phyloP scores from a whole-genome alignment of 2,329 filamentous ascomycete genomes.

The Nectriaceae sp. region DNA sequence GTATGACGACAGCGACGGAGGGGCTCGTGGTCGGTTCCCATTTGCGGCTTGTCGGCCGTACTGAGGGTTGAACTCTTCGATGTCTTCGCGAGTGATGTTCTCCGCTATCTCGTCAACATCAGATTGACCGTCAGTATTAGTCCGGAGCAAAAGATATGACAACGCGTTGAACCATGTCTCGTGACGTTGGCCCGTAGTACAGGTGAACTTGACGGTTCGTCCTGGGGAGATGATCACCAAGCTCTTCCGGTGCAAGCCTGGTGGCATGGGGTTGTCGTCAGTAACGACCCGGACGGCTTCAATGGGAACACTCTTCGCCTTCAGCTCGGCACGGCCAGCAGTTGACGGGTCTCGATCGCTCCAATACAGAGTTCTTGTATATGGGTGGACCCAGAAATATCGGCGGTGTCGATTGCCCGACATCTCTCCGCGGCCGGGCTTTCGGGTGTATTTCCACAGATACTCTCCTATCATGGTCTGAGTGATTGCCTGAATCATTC shows the following conservation, averaged over 20 bases:
- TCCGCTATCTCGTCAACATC: slow-evolving; percentile 61
- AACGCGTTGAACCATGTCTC: slow-evolving; percentile 99
- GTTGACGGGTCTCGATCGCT: slow-evolving; percentile 84
- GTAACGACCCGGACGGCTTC: slow-evolving; percentile 89
- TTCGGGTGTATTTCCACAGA: slow-evolving; percentile 98
- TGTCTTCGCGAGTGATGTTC: slow-evolving; percentile 61
- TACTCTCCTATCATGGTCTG: slow-evolving; percentile 99
- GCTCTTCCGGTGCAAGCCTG: slow-evolving; percentile 92
- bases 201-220: slow-evolving; percentile 89
- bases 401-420: slow-evolving; percentile 88
- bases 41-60: slow-evolving; percentile 39
- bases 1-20: slow-evolving; percentile 75
- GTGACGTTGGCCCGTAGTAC: slow-evolving; percentile 88
- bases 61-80: slow-evolving; percentile 81
- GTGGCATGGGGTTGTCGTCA: slow-evolving; percentile 94
- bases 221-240: slow-evolving; percentile 88
- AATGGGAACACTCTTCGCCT: slow-evolving; percentile 87
- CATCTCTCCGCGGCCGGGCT: slow-evolving; percentile 83
- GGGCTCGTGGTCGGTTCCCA: slow-evolving; percentile 53
- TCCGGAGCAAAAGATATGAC: slow-evolving; percentile 86
- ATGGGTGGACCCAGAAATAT: slow-evolving; percentile 99
- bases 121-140: slow-evolving; percentile 62
- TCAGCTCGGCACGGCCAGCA: slow-evolving; percentile 74
- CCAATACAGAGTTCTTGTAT: slow-evolving; percentile 96
- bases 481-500: slow-evolving; percentile 98